Evolutionary conservation across 2,329 filamentous ascomycete genomes (phyloP).

Genomic region (Periconia macrospinosa): DNA sequence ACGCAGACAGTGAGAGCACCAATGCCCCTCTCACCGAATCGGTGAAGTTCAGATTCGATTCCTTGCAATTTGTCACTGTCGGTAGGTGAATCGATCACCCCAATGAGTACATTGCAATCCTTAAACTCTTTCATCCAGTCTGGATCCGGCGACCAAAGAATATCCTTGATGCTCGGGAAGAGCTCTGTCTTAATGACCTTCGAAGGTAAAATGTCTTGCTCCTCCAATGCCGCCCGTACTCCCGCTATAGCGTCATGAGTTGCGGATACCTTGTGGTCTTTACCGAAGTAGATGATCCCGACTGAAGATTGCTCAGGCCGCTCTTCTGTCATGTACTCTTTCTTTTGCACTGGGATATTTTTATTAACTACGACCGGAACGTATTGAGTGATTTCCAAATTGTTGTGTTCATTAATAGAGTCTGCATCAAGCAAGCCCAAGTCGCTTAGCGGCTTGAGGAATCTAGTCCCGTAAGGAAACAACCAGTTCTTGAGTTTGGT

Average conservation of each 20-base stretch:
- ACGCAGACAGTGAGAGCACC: slow-evolving; percentile 3
- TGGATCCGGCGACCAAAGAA: neutral
- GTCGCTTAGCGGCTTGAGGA: neutral
- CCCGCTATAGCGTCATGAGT: neutral
- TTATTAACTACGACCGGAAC: neutral
- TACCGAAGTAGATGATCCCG: neutral
- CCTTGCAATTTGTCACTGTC: neutral
- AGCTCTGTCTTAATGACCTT: neutral
- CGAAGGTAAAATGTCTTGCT: neutral
- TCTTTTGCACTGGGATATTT: neutral
- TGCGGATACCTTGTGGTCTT: neutral
- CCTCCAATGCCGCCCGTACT: too few species aligned
- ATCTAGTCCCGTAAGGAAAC: neutral
- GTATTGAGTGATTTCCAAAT: neutral
- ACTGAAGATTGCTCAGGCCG: neutral
- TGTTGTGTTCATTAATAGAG: too few species aligned
- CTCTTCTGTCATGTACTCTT: neutral
- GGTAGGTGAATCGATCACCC: neutral
- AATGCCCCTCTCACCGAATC: slow-evolving; percentile 1
- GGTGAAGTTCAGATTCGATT: neutral
- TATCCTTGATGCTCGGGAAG: neutral
- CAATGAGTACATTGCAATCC: neutral
- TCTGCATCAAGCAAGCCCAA: neutral
- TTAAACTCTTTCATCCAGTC: neutral
- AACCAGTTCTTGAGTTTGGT: neutral